A percentile compares a stretch with the other conserved stretches of the same genome.
phyloP scores from a whole-genome alignment of 495 filamentous ascomycete genomes.

The Annulohypoxylon moriforme region DNA sequence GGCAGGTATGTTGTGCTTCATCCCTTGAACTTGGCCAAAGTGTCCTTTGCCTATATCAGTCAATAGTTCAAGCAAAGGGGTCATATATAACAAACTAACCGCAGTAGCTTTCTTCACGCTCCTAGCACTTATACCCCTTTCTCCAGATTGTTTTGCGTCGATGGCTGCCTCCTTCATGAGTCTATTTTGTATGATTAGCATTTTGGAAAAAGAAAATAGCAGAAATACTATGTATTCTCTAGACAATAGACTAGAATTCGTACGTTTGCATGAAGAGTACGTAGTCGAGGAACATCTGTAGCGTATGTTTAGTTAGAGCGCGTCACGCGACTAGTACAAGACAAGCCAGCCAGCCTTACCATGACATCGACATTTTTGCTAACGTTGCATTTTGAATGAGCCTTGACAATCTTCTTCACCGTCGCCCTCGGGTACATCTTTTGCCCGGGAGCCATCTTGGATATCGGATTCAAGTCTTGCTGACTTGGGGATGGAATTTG shows the following conservation, averaged over 20 bases:
- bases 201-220: neutral
- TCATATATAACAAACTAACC: slow-evolving; percentile 58
- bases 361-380: slow-evolving; percentile 90
- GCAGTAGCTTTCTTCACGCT: slow-evolving; percentile 81
- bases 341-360: slow-evolving; percentile 61
- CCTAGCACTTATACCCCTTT: slow-evolving; percentile 76
- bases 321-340: slow-evolving; percentile 26
- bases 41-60: slow-evolving; percentile 60
- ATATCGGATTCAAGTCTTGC: neutral
- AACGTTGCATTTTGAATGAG: slow-evolving; percentile 80
- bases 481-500: neutral
- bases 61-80: neutral
- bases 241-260: neutral
- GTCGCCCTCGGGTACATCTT: slow-evolving; percentile 88
- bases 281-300: slow-evolving; percentile 88
- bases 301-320: slow-evolving; percentile 22
- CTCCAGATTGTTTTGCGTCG: slow-evolving; percentile 76
- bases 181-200: slow-evolving; percentile 56
- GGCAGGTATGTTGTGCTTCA: slow-evolving; percentile 50
- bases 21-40: slow-evolving; percentile 81
- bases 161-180: slow-evolving; percentile 87
- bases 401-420: slow-evolving; percentile 89
- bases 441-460: slow-evolving; percentile 65
- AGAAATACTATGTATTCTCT: neutral
- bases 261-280: slow-evolving; percentile 91